phyloP scores from a whole-genome alignment of 768 basidiomycete genomes.

The Amanita muscaria region DNA sequence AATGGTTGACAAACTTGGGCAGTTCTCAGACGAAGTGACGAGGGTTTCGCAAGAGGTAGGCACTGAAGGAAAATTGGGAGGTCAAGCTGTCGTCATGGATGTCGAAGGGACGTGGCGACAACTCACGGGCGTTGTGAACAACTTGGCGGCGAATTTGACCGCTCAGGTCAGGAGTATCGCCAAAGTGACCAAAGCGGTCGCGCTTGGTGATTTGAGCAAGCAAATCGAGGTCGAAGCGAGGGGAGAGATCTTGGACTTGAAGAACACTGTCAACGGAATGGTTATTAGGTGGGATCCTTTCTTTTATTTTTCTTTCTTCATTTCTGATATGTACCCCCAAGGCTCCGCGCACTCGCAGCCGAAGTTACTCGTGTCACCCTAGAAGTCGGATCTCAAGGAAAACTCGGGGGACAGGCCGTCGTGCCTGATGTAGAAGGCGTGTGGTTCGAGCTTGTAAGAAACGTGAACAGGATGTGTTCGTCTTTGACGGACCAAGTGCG shows the following conservation, averaged over 20 bases:
- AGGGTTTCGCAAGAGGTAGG: conserved; percentile 81
- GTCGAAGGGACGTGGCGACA: conserved; percentile 91
- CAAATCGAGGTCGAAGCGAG: conserved; percentile 88
- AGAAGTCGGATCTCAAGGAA: conserved; percentile 84
- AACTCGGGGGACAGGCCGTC: conserved; percentile 80
- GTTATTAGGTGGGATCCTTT: conserved; percentile 27
- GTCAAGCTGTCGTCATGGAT: conserved; percentile 77
- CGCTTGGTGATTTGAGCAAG: conserved; percentile 79
- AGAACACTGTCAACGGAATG: conserved; percentile 55
- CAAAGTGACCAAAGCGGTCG: conserved; percentile 90
- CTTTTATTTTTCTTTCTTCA: neutral
- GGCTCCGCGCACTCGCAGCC: conserved; percentile 55
- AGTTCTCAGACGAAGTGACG: conserved; percentile 89
- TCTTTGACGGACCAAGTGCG: conserved; percentile 76
- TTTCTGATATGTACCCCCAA: neutral
- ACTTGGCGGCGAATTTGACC: conserved; percentile 71
- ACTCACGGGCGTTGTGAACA: conserved; percentile 76
- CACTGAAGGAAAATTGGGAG: conserved; percentile 77
- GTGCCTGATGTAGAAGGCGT: conserved; percentile 90
- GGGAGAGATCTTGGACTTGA: conserved; percentile 85
- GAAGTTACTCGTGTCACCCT: conserved; percentile 80
- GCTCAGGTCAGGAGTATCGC: conserved; percentile 83
- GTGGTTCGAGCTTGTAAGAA: conserved; percentile 76
- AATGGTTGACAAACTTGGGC: conserved; percentile 62
- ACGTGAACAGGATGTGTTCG: conserved; percentile 73